Conservation (phyloP, 768 basidiomycete genomes). For the Daedaleopsis sinensis region DNA sequence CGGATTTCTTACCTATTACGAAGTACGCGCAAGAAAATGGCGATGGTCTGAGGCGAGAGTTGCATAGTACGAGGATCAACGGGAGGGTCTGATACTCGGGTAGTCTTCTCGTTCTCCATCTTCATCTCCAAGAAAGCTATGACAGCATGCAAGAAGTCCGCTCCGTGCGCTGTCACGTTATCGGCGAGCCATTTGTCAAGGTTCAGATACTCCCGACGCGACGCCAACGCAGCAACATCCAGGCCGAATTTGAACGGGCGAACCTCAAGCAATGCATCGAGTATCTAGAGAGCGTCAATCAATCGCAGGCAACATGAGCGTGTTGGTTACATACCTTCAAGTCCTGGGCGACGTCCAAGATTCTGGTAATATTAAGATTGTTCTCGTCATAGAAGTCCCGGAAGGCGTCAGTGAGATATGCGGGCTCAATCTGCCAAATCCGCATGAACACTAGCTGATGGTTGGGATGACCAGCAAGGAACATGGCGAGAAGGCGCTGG, state of each 20-base stretch:
- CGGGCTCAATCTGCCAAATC: conserved; percentile 89
- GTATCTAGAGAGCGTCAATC: conserved; percentile 54
- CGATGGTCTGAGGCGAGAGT: conserved; percentile 85
- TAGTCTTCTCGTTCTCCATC: conserved; percentile 84
- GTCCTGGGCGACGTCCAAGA: conserved; percentile 94
- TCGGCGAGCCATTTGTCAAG: conserved; percentile 96
- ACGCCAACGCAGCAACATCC: conserved; percentile 93
- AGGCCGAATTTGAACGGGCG: conserved; percentile 88
- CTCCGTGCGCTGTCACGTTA: conserved; percentile 79
- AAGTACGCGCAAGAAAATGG: conserved; percentile 89
- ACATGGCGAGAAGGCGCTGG: conserved; percentile 83
- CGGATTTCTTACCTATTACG: conserved; percentile 68
- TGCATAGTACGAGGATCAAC: conserved; percentile 83
- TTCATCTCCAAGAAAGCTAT: conserved; percentile 91
- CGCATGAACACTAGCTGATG: conserved; percentile 97
- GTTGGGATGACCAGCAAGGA: conserved; percentile 90
- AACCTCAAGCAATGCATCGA: conserved; percentile 90
- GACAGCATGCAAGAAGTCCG: conserved; percentile 84
- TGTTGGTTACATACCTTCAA: conserved; percentile 64
- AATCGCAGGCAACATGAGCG: neutral
- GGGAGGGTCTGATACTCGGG: conserved; percentile 75
- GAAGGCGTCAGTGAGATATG: conserved; percentile 86
- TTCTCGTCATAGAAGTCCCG: conserved; percentile 91
- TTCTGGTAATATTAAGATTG: conserved; percentile 90
- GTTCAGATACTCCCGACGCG: conserved; percentile 91